Base-by-base conservation (phyloP, 352 stramenopile genomes). In the Thraustochytrium striatum region DNA sequence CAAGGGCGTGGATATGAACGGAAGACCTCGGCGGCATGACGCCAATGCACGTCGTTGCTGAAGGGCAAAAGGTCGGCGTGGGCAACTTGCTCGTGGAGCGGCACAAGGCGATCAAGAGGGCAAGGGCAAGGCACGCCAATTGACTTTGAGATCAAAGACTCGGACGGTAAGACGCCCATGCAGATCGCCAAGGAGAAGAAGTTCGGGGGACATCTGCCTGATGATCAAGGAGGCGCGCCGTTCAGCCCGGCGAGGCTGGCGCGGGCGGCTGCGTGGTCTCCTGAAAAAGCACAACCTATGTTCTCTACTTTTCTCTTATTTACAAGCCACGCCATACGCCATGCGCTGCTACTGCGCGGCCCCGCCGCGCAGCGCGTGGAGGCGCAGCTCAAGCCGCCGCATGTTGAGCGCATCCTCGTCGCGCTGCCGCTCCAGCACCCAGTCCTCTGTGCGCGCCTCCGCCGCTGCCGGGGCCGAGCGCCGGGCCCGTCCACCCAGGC, bases 131-230 rank as follows among this genome's bases (percentile, higher is more conserved):
- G 58, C 32, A 59, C 36, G 7, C 9, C 0, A 25, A 16, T 80
- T 13, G 70, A 80, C 28, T 80, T 80, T 81, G 25, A 47, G 16
- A 9, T 39, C n/a, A 39, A n/a, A 69, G 70, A 80, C 32, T 32
- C 16, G 8, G 55, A 69, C 28, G 70, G 70, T 39, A 80, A 80
- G 58, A 80, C 70, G 13, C 5, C 58, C 8, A 5, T 72, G 3
- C 32, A n/a, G 2, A 72, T 80, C n/a, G 70, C 70, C 55, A 80
- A 80, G 36, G 70, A 80, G 25, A 72, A 80, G 41, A 80, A 80
- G 2, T 28, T 59, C 11, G 32, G 32, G 19, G 70, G 79, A 57
- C 55, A n/a, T 75, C 2, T 69, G n/a, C 28, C 79, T 79, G 39
- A 80, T 80, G 70, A 65, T 52, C 35, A 75, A 75, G 52, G 65